Conservation (phyloP, 768 basidiomycete species). For the Ramaria sp. region DNA sequence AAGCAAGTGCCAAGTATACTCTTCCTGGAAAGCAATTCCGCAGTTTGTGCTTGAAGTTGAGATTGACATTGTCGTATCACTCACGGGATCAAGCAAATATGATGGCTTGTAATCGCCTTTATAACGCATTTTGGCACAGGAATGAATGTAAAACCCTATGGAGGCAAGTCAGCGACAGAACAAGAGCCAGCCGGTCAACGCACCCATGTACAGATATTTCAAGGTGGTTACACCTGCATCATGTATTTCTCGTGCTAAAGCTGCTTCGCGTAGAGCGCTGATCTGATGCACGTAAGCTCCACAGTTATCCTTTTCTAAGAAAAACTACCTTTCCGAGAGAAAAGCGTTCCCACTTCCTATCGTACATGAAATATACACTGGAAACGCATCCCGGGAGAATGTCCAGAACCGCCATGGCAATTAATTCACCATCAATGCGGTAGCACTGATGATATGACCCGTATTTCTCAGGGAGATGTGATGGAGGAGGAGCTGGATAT, state of each 20-base stretch:
- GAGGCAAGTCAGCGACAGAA: background rate
- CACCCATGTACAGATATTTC: slow-evolving; percentile 81
- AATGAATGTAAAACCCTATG: slow-evolving; percentile 84
- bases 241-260: slow-evolving; percentile 65
- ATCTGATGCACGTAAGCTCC: slow-evolving; percentile 33
- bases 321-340: slow-evolving; percentile 66
- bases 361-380: slow-evolving; percentile 85
- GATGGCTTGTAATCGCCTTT: slow-evolving; percentile 92
- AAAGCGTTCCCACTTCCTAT: slow-evolving; percentile 52
- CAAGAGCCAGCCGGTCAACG: slow-evolving; percentile 11
- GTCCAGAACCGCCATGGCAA: slow-evolving; percentile 84
- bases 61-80: slow-evolving; percentile 11
- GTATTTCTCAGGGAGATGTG: slow-evolving; percentile 61
- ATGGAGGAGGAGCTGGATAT: slow-evolving; percentile 36
- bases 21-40: slow-evolving; percentile 39
- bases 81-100: slow-evolving; percentile 76
- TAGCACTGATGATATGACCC: slow-evolving; percentile 94
- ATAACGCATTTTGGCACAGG: slow-evolving; percentile 92
- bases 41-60: background rate
- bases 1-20: slow-evolving; percentile 67
- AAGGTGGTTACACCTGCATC: slow-evolving; percentile 54
- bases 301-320: background rate
- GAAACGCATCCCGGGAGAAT: slow-evolving; percentile 74
- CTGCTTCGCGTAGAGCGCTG: slow-evolving; percentile 73
- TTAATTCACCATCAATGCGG: slow-evolving; percentile 64